Evolutionary conservation across 352 stramenopile genomes (phyloP).

Genomic region (Globisporangium nagaii): DNA sequence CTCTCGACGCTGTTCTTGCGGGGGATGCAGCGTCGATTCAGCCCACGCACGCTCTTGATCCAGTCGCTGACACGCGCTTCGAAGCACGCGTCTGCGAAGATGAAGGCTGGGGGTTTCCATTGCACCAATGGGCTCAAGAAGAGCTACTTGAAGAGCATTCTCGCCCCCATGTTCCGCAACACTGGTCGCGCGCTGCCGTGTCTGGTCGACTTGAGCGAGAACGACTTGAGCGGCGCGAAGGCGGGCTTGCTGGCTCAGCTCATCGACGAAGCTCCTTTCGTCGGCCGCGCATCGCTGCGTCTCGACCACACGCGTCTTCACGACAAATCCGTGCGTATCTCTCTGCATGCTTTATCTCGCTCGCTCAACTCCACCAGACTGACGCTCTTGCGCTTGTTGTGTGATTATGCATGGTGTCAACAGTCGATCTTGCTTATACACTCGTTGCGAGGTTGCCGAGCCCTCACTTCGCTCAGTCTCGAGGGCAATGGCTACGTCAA

Average conservation of each 20-base stretch:
- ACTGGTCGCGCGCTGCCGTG: conserved; percentile 28
- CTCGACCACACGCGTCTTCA: conserved; percentile 50
- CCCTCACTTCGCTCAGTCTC: conserved; percentile 53
- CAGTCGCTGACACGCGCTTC: conserved; percentile 19
- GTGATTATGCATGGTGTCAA: not conserved
- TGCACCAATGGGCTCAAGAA: conserved; percentile 35
- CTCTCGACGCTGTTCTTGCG: conserved; percentile 57
- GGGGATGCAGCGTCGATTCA: conserved; percentile 38
- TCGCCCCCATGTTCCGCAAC: conserved; percentile 68
- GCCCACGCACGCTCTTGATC: conserved; percentile 16
- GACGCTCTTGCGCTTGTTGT: not conserved
- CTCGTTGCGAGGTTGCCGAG: conserved; percentile 45
- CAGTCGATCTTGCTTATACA: conserved; percentile 56
- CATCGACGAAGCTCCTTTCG: conserved; percentile 35
- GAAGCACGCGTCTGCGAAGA: conserved; percentile 16
- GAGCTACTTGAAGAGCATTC: conserved; percentile 42
- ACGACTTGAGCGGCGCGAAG: conserved; percentile 48
- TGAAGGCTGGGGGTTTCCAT: conserved; percentile 11
- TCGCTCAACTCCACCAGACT: not conserved
- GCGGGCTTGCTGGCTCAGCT: conserved; percentile 44
- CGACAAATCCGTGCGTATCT: conserved; percentile 45
- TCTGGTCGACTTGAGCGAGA: conserved; percentile 71
- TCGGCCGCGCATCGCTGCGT: conserved; percentile 34
- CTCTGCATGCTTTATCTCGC: too few species aligned
- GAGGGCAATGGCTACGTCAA: conserved; percentile 61